Evolutionary conservation across 75 land plant species (phyloP), one percentile per base, ranked within the genome.

Genomic region (Cunninghamia lanceolata): DNA sequence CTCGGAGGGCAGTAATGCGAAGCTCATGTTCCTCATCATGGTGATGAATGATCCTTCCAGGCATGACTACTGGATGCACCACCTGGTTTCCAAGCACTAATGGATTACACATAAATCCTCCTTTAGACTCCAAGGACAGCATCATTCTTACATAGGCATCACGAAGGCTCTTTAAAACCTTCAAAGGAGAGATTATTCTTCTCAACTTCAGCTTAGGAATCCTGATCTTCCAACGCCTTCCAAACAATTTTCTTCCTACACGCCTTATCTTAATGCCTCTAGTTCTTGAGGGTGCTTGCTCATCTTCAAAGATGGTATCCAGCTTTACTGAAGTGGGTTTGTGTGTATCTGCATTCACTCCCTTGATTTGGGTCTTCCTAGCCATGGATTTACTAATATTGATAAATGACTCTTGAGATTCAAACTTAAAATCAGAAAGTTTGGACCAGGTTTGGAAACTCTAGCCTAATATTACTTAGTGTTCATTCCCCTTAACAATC

Each of bases 101-200:
- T 42, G 81, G 28, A 9, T 43, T 38, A 25, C 43, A 78, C 21
- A 36, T 43, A 78, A 39, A 21, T n/a, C n/a, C 82, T 19, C 82
- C 50, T 42, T 28, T 42, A 7, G 45, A 42, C 21, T 79, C 82
- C 45, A 79, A 43, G 11, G 50, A 43, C 45, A 79, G 46, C 82
- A 79, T 79, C 82, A 79, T 43, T 79, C 47, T 79, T 42, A 79
- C 82, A 79, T 79, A 79, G 10, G 82, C 82, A 79, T 79, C 82
- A 21, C 82, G 82, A 0, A 79, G 50, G 7, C 28, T 43, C 82
- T 43, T 43, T 39, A 79, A 28, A 39, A 43, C 13, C 30, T 79
- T 79, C 11, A 42, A 79, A 42, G 82, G 82, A 79, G 82, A 79
- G 28, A 79, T 9, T 9, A 79, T 28, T 28, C 82, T 79, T 43